phyloP scores from a whole-genome alignment of 345 rosid genomes.

The Melastoma malabathricum region DNA sequence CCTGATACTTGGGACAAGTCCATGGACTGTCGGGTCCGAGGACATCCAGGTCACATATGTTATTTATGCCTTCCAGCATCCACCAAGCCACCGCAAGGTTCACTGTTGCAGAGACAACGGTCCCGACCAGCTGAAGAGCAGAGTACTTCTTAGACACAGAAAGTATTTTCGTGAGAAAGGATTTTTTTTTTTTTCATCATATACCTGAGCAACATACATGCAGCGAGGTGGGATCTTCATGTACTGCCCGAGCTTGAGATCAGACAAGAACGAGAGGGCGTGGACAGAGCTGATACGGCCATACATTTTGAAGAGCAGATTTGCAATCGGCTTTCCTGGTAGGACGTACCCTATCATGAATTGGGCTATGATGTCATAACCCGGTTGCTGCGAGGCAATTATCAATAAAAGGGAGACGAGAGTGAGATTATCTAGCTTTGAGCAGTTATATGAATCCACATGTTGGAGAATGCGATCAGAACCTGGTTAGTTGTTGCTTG shows the following conservation, averaged over 20 bases:
- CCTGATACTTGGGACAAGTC: slow-evolving; percentile 98
- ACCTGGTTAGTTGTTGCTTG: slow-evolving; percentile 99
- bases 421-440: not conserved
- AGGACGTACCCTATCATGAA: slow-evolving; percentile 82
- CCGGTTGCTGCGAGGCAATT: slow-evolving; percentile 72
- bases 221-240: slow-evolving; percentile 98
- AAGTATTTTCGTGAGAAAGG: not conserved
- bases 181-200: not conserved
- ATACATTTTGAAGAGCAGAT: slow-evolving; percentile 86
- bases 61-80: slow-evolving; percentile 83
- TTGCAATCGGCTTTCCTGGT: slow-evolving; percentile 94
- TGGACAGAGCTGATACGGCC: slow-evolving; percentile 92
- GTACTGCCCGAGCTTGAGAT: slow-evolving; percentile 97
- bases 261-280: slow-evolving; percentile 91
- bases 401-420: slow-evolving; percentile 1
- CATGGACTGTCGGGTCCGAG: slow-evolving; percentile 82
- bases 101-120: slow-evolving; percentile 59
- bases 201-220: slow-evolving; percentile 92
- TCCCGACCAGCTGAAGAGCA: slow-evolving; percentile 53
- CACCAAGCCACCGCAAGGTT: slow-evolving; percentile 99
- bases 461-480: not conserved
- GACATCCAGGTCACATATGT: slow-evolving; percentile 68
- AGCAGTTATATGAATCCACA: not conserved
- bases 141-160: not conserved
- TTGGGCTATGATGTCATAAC: slow-evolving; percentile 96